Percentiles rank a stretch among this genome's conserved stretches.
phyloP scores from a whole-genome alignment of 2,329 filamentous ascomycete genomes.

The Hirsutella thompsonii region DNA sequence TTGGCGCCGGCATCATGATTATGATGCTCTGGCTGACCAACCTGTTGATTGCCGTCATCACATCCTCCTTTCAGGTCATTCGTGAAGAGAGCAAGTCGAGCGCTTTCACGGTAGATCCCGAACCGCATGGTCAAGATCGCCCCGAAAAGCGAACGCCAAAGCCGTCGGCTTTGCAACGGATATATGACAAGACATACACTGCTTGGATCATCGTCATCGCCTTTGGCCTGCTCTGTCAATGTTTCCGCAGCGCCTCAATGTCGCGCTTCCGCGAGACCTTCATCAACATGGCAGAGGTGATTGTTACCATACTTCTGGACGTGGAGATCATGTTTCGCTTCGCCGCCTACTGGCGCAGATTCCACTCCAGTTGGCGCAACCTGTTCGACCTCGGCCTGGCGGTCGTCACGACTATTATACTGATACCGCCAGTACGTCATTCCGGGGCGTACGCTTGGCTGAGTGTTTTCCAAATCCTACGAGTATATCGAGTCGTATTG shows the following conservation, averaged over 20 bases:
- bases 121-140: constrained; percentile 21
- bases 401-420: constrained; percentile 70
- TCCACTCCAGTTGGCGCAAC: constrained; percentile 63
- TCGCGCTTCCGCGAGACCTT: constrained; percentile 42
- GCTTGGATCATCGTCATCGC: constrained; percentile 74
- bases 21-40: constrained; percentile 96
- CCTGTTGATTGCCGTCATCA: constrained; percentile 90
- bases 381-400: constrained; percentile 70
- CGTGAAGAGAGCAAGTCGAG: constrained; percentile 90
- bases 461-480: constrained; percentile 82
- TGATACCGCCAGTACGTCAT: constrained; percentile 67
- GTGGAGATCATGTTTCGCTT: constrained; percentile 76
- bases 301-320: constrained; percentile 66
- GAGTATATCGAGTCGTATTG: constrained; percentile 83
- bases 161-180: constrained; percentile 44
- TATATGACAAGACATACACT: constrained; percentile 62
- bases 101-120: constrained; percentile 73
- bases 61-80: constrained; percentile 95
- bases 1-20: constrained; percentile 65
- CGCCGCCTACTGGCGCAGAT: constrained; percentile 64
- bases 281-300: constrained; percentile 59
- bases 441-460: constrained; percentile 76
- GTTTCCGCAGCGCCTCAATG: constrained; percentile 67
- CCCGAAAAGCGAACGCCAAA: constrained; percentile 24
- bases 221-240: constrained; percentile 68